A percentile compares a stretch with the other conserved stretches of the same genome.
These are phyloP conservation scores for Suhomyces guaymorum DNA, from an alignment of 1,139 yeast genomes.

Conservation along the genomic window DNA sequence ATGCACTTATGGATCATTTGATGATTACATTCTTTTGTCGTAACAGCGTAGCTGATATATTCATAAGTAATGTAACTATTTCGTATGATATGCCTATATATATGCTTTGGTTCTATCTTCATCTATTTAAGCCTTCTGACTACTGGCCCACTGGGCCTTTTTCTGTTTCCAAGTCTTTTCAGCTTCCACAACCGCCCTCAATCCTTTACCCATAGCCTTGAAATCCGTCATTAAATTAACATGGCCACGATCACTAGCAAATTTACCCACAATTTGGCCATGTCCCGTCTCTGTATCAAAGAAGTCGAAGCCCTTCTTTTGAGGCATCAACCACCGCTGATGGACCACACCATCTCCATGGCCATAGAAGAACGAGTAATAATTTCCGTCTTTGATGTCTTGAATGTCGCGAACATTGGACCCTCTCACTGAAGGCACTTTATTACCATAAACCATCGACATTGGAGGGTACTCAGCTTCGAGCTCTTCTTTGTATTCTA, in stretches of 20 bases:
- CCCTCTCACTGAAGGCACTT: slow-evolving; percentile 83
- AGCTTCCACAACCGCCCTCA: slow-evolving; percentile 58
- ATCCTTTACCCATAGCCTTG: slow-evolving; percentile 68
- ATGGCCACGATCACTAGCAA: slow-evolving; percentile 70
- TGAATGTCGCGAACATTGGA: slow-evolving; percentile 61
- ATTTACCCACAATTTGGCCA: slow-evolving; percentile 64
- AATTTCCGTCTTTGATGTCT: slow-evolving; percentile 70
- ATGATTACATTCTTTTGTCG: too few species aligned
- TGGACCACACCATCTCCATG: slow-evolving; percentile 94
- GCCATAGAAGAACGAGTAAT: slow-evolving; percentile 76
- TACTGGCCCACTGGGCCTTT: slow-evolving; percentile 1
- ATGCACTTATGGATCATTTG: too few species aligned
- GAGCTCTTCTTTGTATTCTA: slow-evolving; percentile 52
- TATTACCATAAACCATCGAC: slow-evolving; percentile 76
- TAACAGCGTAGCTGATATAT: too few species aligned
- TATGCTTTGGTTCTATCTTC: not conserved
- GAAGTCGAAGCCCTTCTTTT: slow-evolving; percentile 58
- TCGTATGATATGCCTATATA: too few species aligned
- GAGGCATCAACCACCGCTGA: slow-evolving; percentile 81
- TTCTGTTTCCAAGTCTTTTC: slow-evolving; percentile 43
- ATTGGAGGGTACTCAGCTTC: slow-evolving; percentile 70
- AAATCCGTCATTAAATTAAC: slow-evolving; percentile 77
- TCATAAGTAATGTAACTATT: too few species aligned
- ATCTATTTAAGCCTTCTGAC: not conserved
- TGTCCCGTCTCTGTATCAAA: slow-evolving; percentile 33